Evolutionary conservation across 2,329 filamentous ascomycete species (phyloP), one percentile per base, ranked within the genome.

Genomic region (Ceratocystiopsis minuta): DNA sequence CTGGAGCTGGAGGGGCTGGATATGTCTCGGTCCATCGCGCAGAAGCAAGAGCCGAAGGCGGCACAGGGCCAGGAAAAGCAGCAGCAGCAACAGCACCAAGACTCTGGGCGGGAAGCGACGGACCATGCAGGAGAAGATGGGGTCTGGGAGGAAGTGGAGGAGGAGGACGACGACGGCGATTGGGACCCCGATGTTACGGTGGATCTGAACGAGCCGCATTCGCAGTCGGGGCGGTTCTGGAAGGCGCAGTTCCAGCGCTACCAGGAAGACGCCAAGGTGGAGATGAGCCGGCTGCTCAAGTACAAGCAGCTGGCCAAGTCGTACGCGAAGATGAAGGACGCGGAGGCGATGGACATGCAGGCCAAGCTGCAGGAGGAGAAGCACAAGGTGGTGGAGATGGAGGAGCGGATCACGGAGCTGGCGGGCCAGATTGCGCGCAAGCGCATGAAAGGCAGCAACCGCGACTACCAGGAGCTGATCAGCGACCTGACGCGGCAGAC

Each of bases 261-360:
- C 53, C 75, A 82, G 39, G 66, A 73, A 37, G 78, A 80, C 47
- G 81, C 80, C 48, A 75, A 74, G 55, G 68, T 66, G 36, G 79
- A 87, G 57, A 78, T 86, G 66, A 76, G 77, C 61, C 83, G 80
- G 60, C 65, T 88, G 53, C 70, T 87, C 54, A 75, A 74, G 54
- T 87, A 86, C 64, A 84, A 86, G 62, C 74, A 82, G 54, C 65
- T 84, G 47, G 80, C 81, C 44, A 87, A 83, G 59, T 78, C 76
- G 43, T 87, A 79, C 53, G 82, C 82, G 36, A 77, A 78, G 55
- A 73, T 79, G 59, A 87, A 86, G 57, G 82, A 88, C 53, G 64
- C 67, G 16, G 78, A 86, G 56, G 77, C 78, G 17, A 68, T 72
- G 20, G 68, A 80, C 43, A 60, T 87, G 39, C 67, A 69, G 17